Base-by-base conservation (phyloP, 2,329 filamentous ascomycete species). In the Sclerotiophoma versabilis region DNA sequence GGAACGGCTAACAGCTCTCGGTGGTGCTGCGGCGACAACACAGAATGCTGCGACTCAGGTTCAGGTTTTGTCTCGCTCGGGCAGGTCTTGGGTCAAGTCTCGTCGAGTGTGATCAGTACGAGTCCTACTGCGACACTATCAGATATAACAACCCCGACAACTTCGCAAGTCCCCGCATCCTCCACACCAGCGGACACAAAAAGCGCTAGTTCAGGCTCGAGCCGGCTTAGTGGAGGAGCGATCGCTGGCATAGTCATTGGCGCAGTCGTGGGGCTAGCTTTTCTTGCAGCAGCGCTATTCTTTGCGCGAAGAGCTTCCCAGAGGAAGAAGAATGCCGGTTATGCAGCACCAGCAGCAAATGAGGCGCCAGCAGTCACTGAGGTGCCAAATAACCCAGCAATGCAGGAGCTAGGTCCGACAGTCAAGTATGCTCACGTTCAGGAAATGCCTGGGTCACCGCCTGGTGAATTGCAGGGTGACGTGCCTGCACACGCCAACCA, bases 161-260 rank as follows among this genome's bases (percentile, higher is more conserved):
- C 33, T 20, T 45, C 49, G 20, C 25, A 5, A 25, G 3, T 44
- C 49, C 11, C 36, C 23, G 29, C 37, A 25, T 44, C 39, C 17
- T 6, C 39, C 8, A 19, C 17, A 17, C 30, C 48, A 7, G 19
- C 39, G 19, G 19, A 17, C 14, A 36, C 19, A n/a, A 32, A 17
- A n/a, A 37, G 15, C 7, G 4, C 15, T 6, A 17, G 12, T 12
- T 27, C 41, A 15, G 34, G 33, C 0, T 45, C 49, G 12, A 39
- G 12, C 11, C 33, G 41, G 23, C 41, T 51, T 1, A 26, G 48
- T 22, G 48, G 48, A 32, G 48, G 48, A 25, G 39, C 48, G 12
- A 50, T 50, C 19, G 48, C 38, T 8, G 48, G 48, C 8, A 38
- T 50, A 8, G 48, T 44, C 3, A 25, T 51, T 33, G 49, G 49